Conservation (phyloP, 768 basidiomycete species). For the Suillus discolor region DNA sequence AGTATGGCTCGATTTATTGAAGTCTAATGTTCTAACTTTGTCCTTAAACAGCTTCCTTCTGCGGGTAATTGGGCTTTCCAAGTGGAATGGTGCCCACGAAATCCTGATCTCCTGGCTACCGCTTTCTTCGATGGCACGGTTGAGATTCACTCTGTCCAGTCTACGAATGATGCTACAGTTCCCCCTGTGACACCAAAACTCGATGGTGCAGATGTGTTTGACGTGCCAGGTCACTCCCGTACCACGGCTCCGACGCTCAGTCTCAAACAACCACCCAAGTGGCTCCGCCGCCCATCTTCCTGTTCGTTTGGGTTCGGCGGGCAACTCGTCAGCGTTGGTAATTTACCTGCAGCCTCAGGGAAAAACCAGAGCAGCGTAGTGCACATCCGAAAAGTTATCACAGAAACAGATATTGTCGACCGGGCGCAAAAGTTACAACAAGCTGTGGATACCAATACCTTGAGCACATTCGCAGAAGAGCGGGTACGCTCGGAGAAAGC, state of each 20-base stretch:
- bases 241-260: slow-evolving; percentile 66
- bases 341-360: slow-evolving; percentile 72
- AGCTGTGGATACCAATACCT: slow-evolving; percentile 56
- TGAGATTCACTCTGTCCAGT: slow-evolving; percentile 90
- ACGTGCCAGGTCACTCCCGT: slow-evolving; percentile 55
- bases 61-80: slow-evolving; percentile 98
- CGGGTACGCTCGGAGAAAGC: slow-evolving; percentile 36
- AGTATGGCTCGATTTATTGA: slow-evolving; percentile 41
- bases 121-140: slow-evolving; percentile 96
- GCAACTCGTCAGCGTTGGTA: slow-evolving; percentile 77
- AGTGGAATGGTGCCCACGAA: slow-evolving; percentile 92
- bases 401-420: slow-evolving; percentile 74
- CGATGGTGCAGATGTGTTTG: slow-evolving; percentile 80
- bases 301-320: slow-evolving; percentile 93
- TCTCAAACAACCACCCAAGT: slow-evolving; percentile 91
- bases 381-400: slow-evolving; percentile 75
- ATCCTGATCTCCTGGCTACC: slow-evolving; percentile 86
- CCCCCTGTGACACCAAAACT: slow-evolving; percentile 44
- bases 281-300: slow-evolving; percentile 85
- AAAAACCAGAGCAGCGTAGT: slow-evolving; percentile 83
- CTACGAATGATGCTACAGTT: slow-evolving; percentile 62
- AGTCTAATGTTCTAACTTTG: not conserved
- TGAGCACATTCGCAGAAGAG: slow-evolving; percentile 73
- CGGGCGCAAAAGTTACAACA: slow-evolving; percentile 68
- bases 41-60: slow-evolving; percentile 65